Evolutionary conservation across 2,329 filamentous ascomycete species (phyloP).

Genomic region (Sclerotinia minor): DNA sequence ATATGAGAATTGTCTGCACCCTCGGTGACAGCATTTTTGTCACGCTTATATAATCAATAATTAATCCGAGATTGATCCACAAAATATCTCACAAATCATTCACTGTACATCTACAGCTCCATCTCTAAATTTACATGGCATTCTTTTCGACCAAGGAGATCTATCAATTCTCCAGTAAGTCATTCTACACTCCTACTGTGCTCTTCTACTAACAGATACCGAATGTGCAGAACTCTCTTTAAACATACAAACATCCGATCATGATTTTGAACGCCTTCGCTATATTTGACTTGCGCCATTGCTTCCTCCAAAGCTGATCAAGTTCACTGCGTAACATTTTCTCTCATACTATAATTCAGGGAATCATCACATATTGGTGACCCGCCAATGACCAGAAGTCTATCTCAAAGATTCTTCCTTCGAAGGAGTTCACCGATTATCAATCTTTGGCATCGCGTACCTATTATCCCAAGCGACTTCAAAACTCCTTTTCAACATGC

Average conservation of each 20-base stretch:
- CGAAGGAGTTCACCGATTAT: background rate
- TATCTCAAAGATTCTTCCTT: background rate
- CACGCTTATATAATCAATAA: background rate
- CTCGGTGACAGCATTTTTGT: background rate
- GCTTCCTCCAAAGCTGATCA: background rate
- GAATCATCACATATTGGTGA: background rate
- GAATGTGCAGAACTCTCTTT: background rate
- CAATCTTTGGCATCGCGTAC: background rate
- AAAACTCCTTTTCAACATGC: background rate
- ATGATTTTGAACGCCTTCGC: background rate
- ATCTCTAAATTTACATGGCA: background rate
- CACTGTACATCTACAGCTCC: background rate
- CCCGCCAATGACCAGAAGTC: background rate
- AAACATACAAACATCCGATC: background rate
- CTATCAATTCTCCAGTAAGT: slow-evolving; percentile 4
- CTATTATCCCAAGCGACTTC: background rate
- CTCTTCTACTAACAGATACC: background rate
- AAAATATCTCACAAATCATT: background rate
- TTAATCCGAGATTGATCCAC: background rate
- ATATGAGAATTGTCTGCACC: too few relatives aligned
- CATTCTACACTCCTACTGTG: background rate
- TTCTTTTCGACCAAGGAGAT: background rate
- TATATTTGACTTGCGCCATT: background rate
- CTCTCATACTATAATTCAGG: background rate
- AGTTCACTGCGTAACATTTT: background rate